These are phyloP conservation scores for Backusella australiensis DNA, from an alignment of 192 early-diverging fungal species.

Conservation along the genomic window DNA sequence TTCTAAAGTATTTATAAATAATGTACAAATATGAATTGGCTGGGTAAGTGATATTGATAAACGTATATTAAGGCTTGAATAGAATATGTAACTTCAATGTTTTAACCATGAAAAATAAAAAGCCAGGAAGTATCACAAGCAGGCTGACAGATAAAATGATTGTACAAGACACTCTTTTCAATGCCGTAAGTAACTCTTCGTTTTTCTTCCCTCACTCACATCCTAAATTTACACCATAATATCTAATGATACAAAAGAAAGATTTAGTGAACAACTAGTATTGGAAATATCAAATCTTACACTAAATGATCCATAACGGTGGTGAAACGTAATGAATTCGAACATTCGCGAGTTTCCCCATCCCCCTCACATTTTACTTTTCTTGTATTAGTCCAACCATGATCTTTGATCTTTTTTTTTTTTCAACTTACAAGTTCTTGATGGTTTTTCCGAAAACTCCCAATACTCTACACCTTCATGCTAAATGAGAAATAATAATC, in stretches of 20 bases:
- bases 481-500: not conserved
- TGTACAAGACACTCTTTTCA: no score
- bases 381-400: not conserved
- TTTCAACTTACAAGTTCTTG: not conserved
- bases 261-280: not conserved
- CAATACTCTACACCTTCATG: slow-evolving; percentile 6
- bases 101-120: no score
- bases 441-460: not conserved
- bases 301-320: not conserved
- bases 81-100: no score
- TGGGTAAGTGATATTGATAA: no score
- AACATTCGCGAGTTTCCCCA: not conserved
- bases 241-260: not conserved
- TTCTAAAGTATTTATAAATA: no score
- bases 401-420: not conserved
- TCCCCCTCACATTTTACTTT: not conserved
- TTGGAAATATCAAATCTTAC: not conserved
- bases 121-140: no score
- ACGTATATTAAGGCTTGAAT: no score
- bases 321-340: not conserved
- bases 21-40: no score
- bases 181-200: no score
- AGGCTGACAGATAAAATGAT: no score
- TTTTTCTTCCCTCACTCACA: not conserved
- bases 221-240: not conserved